These are phyloP conservation scores for Prunus mira DNA, from an alignment of 306 rosid genomes.

Conservation along the genomic window DNA sequence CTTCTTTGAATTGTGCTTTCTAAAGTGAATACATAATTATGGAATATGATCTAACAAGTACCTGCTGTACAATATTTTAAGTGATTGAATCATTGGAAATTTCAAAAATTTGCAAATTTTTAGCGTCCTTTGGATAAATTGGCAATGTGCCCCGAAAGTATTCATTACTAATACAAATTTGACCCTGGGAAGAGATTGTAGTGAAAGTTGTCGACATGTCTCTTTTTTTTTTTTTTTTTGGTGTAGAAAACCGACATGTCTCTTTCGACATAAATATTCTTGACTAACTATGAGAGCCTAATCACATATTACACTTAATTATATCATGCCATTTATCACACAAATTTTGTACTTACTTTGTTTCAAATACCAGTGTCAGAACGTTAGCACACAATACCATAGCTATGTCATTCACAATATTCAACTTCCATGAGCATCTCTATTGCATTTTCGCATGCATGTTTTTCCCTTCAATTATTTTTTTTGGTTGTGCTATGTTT, in stretches of 20 bases:
- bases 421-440: no score
- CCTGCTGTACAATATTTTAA: no score
- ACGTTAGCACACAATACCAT: conserved; percentile 53
- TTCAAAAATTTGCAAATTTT: no score
- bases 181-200: neutral
- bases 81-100: no score
- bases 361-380: conserved; percentile 61
- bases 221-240: no score
- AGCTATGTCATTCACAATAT: neutral
- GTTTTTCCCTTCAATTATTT: neutral
- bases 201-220: neutral
- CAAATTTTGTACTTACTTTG: conserved; percentile 10
- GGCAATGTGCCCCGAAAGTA: neutral
- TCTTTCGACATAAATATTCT: neutral
- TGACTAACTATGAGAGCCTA: neutral
- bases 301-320: neutral
- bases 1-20: neutral
- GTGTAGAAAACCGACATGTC: no score
- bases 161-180: neutral
- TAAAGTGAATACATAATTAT: neutral
- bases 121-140: no score
- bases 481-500: conserved; percentile 23
- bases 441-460: neutral
- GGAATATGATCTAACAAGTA: neutral
- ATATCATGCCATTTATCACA: conserved; percentile 1